A percentile compares a stretch with the other conserved stretches of the same genome.
Evolutionary conservation across 1,284 basidiomycete genomes (phyloP).

Genomic region (Mycosarcoma mackinlayi): DNA sequence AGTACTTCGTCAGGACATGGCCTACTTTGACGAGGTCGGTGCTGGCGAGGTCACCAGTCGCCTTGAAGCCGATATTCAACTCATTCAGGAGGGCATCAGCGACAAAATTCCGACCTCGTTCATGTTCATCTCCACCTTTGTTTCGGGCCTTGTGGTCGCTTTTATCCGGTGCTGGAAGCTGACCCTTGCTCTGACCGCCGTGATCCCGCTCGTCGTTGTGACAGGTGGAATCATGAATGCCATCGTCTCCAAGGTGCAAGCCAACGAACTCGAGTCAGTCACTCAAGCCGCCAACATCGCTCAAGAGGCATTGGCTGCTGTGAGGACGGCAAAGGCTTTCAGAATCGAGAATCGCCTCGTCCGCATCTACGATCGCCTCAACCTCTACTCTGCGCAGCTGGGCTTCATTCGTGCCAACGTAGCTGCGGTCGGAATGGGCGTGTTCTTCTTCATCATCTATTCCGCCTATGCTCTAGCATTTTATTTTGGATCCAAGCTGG

Average conservation of each 20-base stretch:
- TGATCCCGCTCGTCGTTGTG: constrained; percentile 86
- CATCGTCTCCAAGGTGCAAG: constrained; percentile 78
- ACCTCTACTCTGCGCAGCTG: constrained; percentile 73
- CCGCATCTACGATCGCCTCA: constrained; percentile 77
- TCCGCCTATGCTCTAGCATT: constrained; percentile 65
- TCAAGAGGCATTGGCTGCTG: constrained; percentile 90
- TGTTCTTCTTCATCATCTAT: constrained; percentile 70
- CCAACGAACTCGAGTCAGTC: constrained; percentile 79
- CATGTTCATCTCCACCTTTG: constrained; percentile 63
- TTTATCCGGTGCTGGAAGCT: constrained; percentile 76
- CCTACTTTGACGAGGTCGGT: constrained; percentile 91
- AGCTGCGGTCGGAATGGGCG: constrained; percentile 77
- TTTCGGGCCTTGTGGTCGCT: constrained; percentile 68
- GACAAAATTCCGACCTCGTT: constrained; percentile 66
- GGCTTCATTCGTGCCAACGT: constrained; percentile 78
- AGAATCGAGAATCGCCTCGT: constrained; percentile 80
- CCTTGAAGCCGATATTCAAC: constrained; percentile 82
- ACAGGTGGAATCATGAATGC: constrained; percentile 84
- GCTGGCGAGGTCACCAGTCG: constrained; percentile 95
- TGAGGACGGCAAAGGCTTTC: constrained; percentile 93
- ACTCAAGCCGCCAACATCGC: constrained; percentile 87
- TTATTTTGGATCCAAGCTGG: constrained; percentile 63
- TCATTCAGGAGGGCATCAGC: constrained; percentile 68
- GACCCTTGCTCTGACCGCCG: constrained; percentile 84
- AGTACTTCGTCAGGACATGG: constrained; percentile 82